These are phyloP conservation scores for Ceratocystis cubensis DNA, from an alignment of 2,329 filamentous ascomycete species.

Conservation along the genomic window DNA sequence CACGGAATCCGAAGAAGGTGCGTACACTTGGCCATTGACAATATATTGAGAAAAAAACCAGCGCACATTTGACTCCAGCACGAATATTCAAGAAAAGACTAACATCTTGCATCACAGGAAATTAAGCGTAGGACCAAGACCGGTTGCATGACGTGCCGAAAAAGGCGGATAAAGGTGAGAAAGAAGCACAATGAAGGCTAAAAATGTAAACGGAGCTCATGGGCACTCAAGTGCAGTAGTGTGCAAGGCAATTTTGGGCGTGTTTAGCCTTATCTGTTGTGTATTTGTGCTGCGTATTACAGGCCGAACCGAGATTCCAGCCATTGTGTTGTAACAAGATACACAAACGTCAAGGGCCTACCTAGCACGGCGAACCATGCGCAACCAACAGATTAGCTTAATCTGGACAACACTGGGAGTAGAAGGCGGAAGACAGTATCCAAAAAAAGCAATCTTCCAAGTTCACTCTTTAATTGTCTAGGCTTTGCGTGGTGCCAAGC, in stretches of 20 bases:
- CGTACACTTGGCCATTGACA: conserved; percentile 21
- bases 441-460: background rate
- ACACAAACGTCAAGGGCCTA: background rate
- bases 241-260: background rate
- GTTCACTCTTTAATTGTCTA: background rate
- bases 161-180: conserved; percentile 47
- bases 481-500: background rate
- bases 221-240: background rate
- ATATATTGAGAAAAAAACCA: background rate
- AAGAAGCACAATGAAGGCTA: background rate
- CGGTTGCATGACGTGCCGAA: conserved; percentile 50
- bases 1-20: conserved; percentile 47
- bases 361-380: background rate
- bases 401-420: background rate
- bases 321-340: background rate
- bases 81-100: conserved; percentile 10
- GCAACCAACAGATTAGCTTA: background rate
- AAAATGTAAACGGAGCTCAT: background rate
- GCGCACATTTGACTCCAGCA: background rate
- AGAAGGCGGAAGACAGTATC: background rate
- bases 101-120: conserved; percentile 32
- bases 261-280: background rate
- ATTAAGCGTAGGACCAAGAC: conserved; percentile 52
- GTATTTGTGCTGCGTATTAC: conserved; percentile 13
- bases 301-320: background rate